These are phyloP conservation scores for Limonium bicolor DNA, from an alignment of 148 eudicot species.

Conservation along the genomic window DNA sequence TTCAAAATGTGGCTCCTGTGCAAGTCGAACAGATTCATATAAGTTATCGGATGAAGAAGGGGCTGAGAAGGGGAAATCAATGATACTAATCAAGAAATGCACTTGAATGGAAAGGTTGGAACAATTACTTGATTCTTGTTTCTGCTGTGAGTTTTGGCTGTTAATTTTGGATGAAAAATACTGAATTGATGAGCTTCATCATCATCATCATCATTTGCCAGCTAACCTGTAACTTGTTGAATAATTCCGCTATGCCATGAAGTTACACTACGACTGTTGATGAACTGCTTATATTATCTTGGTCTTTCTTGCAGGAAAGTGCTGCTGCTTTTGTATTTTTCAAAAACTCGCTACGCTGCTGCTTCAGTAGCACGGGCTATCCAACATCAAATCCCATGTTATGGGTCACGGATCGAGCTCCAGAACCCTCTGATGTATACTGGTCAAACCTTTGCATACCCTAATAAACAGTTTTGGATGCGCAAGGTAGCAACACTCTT, in stretches of 20 bases:
- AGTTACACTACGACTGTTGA: neutral
- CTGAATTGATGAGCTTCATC: too few relatives aligned
- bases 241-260: neutral
- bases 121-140: neutral
- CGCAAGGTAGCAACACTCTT: slow-evolving; percentile 53
- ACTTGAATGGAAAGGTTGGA: slow-evolving; percentile 40
- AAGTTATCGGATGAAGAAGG: too few relatives aligned
- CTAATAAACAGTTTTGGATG: slow-evolving; percentile 70
- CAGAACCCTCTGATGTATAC: slow-evolving; percentile 72
- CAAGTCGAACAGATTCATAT: too few relatives aligned
- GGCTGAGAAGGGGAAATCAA: slow-evolving; percentile 14
- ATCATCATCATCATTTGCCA: neutral
- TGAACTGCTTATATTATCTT: slow-evolving; percentile 1
- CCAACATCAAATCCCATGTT: slow-evolving; percentile 76
- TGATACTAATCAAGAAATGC: slow-evolving; percentile 18
- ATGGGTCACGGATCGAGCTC: slow-evolving; percentile 80
- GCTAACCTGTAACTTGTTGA: neutral
- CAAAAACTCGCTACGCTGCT: slow-evolving; percentile 84
- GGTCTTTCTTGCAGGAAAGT: slow-evolving; percentile 50
- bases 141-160: neutral
- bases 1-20: too few relatives aligned
- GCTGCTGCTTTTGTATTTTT: slow-evolving; percentile 82
- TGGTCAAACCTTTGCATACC: slow-evolving; percentile 84
- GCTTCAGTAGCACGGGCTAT: slow-evolving; percentile 52
- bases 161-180: neutral